These are phyloP conservation scores for Xylariaceae sp. DNA, from an alignment of 2,329 filamentous ascomycete genomes.

Conservation along the genomic window DNA sequence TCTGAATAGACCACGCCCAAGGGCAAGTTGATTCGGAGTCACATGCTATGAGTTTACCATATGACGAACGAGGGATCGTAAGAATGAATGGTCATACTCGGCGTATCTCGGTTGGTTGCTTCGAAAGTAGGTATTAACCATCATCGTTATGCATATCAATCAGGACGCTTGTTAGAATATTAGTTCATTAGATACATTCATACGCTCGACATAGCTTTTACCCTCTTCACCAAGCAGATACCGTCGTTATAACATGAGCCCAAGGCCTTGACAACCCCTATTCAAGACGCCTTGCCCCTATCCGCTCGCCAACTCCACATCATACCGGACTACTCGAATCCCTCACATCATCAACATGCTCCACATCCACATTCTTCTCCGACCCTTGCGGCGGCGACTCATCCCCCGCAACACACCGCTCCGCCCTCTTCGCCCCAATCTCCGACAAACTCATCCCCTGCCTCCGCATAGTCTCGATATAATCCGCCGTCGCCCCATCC, in stretches of 20 bases:
- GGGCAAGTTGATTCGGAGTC: too few species aligned
- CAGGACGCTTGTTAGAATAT: too few species aligned
- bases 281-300: too few species aligned
- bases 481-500: constrained; percentile 9
- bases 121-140: too few species aligned
- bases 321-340: background rate
- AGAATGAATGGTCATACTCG: too few species aligned
- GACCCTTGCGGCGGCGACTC: constrained; percentile 1
- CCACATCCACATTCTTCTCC: constrained; percentile 15
- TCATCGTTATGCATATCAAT: too few species aligned
- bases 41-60: too few species aligned
- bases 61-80: too few species aligned
- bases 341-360: constrained; percentile 5
- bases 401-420: background rate
- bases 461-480: constrained; percentile 20
- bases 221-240: background rate
- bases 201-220: too few species aligned
- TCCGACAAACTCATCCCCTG: constrained; percentile 16
- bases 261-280: background rate
- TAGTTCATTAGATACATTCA: too few species aligned
- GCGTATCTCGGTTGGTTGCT: too few species aligned
- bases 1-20: too few species aligned
- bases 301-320: background rate
- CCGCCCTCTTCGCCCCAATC: constrained; percentile 15
- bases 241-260: background rate